Evolutionary conservation across 768 basidiomycete species (phyloP), one percentile per base, ranked within the genome.

Genomic region (Postia placenta): DNA sequence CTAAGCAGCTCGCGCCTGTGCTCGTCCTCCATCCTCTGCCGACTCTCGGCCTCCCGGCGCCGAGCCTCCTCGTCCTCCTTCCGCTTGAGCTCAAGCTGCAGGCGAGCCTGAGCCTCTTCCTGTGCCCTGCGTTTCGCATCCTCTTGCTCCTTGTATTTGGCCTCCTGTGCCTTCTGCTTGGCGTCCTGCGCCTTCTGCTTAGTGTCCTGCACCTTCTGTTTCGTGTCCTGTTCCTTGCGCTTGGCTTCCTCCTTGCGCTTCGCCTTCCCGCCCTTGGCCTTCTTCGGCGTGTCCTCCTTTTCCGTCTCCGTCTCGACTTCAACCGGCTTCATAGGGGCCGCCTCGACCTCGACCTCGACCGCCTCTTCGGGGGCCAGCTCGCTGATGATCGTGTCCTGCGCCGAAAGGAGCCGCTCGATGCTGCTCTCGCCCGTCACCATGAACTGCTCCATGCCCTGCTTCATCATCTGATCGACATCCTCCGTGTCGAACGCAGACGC

Each of bases 11-110:
- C 52, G 20, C 51, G 46, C 26, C 46, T 35, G 48, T 45, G 50
- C 20, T 49, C 54, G 22, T 60, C 57, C 41, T 56, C 60, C 9
- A 60, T 60, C 36, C 43, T 51, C 41, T 56, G 58, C 46, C 47
- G 55, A 1, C 63, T 59, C 25, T 74, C 73, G 19, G 69, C 70
- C 19, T 64, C 71, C 41, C 59, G 67, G 5, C 36, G 50, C 28
- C 44, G 54, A 4, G 63, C 60, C 11, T 63, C 63, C 35, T 63
- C 61, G 19, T 66, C 63, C 4, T 63, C 65, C 43, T 53, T 58
- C 22, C 36, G 60, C n/a, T 63, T 68, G 15, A 68, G 66, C 30
- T 67, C 66, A 41, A 69, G 66, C 41, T 57, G 24, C 9, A 43
- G 28, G 24, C 45, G 46, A n/a, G n/a, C n/a, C 25, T 28, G 20